Evolutionary conservation across 306 rosid genomes (phyloP).

Genomic region (Leucaena leucocephala): DNA sequence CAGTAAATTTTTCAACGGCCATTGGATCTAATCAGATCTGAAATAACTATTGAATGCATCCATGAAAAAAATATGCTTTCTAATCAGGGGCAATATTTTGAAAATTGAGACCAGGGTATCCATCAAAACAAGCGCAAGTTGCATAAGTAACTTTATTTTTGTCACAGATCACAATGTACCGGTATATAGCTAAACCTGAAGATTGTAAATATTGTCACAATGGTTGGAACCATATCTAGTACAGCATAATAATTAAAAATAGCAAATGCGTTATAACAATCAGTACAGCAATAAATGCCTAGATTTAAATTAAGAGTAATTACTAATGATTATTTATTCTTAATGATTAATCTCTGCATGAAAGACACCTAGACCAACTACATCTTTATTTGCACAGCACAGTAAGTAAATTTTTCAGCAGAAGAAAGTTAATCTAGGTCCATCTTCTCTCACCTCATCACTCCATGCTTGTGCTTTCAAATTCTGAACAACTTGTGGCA

Average conservation of each 20-base stretch:
- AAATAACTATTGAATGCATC: conserved; percentile 15
- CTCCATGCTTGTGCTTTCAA: conserved; percentile 99
- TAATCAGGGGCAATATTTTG: background rate
- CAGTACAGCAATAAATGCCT: conserved; percentile 12
- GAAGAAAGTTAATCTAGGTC: conserved; percentile 25
- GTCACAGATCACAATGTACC: background rate
- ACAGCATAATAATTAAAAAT: background rate
- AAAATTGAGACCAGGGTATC: background rate
- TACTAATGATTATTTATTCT: background rate
- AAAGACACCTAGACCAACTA: conserved; percentile 10
- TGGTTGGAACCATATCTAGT: background rate
- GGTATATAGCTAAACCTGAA: background rate
- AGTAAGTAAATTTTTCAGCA: conserved; percentile 18
- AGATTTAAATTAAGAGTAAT: conserved; percentile 26
- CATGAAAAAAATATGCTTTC: conserved; percentile 6
- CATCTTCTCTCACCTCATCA: conserved; percentile 80
- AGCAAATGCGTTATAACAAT: background rate
- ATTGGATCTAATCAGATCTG: background rate
- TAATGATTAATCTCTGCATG: conserved; percentile 17
- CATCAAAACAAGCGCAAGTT: conserved; percentile 11
- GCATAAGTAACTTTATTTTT: background rate
- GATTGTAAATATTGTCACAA: conserved; percentile 4
- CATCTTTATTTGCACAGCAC: conserved; percentile 26
- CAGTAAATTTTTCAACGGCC: conserved; percentile 10
- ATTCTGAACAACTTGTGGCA: conserved; percentile 90